Percentiles rank a stretch among this genome's conserved stretches.
These are phyloP conservation scores for Trichoderma orchidacearum DNA, from an alignment of 495 filamentous ascomycete species.

Conservation along the genomic window DNA sequence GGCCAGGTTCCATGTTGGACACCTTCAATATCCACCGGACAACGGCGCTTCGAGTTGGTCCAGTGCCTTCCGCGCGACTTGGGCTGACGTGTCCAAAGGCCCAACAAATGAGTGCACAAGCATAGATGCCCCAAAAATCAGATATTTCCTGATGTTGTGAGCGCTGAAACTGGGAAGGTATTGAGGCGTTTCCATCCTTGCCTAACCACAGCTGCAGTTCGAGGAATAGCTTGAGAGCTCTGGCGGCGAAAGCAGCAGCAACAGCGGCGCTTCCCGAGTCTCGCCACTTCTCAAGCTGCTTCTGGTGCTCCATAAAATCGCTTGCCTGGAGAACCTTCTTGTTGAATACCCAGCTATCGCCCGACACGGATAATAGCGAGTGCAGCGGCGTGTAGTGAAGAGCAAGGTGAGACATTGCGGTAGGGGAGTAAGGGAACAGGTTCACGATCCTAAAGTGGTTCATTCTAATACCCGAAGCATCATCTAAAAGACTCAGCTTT, in stretches of 20 bases:
- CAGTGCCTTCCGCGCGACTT: conserved; percentile 12
- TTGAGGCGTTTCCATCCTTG: conserved; percentile 1
- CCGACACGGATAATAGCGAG: conserved; percentile 31
- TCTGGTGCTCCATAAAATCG: conserved; percentile 22
- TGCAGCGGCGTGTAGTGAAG: conserved; percentile 32
- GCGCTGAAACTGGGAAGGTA: conserved; percentile 3
- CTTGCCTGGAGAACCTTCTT: conserved; percentile 23
- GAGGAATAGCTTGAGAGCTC: conserved; percentile 16
- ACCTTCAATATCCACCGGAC: conserved; percentile 44
- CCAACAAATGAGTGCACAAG: conserved; percentile 34
- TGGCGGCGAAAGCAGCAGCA: conserved; percentile 18
- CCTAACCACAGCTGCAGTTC: neutral
- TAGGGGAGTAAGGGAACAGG: conserved; percentile 22
- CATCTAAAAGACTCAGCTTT: conserved; percentile 14
- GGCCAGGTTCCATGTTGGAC: conserved; percentile 37
- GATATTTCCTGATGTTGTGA: conserved; percentile 22
- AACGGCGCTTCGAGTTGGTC: conserved; percentile 29
- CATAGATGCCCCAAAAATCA: conserved; percentile 35
- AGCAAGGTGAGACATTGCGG: conserved; percentile 32
- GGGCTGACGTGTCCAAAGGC: conserved; percentile 30
- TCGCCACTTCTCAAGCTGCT: conserved; percentile 22
- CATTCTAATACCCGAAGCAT: conserved; percentile 6
- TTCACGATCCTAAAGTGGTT: conserved; percentile 18
- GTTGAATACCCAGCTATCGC: conserved; percentile 33
- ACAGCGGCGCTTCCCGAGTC: conserved; percentile 8